These are phyloP conservation scores for Eucommia ulmoides DNA, from an alignment of 257 asterid species.

Conservation along the genomic window DNA sequence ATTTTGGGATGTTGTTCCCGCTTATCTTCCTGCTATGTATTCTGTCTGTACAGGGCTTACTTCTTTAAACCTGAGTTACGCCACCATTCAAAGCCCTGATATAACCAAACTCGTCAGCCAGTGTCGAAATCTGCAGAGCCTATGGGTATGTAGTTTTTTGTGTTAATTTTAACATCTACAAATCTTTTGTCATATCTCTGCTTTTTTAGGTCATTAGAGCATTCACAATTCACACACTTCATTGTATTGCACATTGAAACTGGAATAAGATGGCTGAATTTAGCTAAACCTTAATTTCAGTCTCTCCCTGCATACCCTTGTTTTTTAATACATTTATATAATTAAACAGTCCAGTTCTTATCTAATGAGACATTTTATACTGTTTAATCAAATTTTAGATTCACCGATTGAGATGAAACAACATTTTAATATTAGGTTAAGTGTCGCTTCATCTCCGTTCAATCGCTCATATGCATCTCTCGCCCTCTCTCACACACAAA, in stretches of 20 bases:
- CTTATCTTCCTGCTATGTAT: conserved; percentile 52
- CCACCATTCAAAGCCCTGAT: conserved; percentile 18
- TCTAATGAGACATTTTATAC: too few species aligned
- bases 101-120: conserved; percentile 11
- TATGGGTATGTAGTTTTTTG: conserved; percentile 10
- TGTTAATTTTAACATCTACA: too few species aligned
- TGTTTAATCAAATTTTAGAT: too few species aligned
- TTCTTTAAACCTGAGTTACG: conserved; percentile 35
- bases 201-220: neutral
- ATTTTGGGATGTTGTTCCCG: conserved; percentile 43
- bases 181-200: neutral
- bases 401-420: too few species aligned
- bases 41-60: conserved; percentile 37
- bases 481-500: too few species aligned
- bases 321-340: too few species aligned
- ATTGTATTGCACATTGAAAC: neutral
- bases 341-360: too few species aligned
- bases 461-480: too few species aligned
- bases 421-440: too few species aligned
- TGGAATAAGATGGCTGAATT: neutral
- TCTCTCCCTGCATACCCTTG: too few species aligned
- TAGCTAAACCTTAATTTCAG: neutral
- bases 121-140: conserved; percentile 15
- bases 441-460: too few species aligned
- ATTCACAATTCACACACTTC: too few species aligned